Base-by-base conservation (phyloP, 202 grass and related monocot genomes). In the Elaeis oleifera region DNA sequence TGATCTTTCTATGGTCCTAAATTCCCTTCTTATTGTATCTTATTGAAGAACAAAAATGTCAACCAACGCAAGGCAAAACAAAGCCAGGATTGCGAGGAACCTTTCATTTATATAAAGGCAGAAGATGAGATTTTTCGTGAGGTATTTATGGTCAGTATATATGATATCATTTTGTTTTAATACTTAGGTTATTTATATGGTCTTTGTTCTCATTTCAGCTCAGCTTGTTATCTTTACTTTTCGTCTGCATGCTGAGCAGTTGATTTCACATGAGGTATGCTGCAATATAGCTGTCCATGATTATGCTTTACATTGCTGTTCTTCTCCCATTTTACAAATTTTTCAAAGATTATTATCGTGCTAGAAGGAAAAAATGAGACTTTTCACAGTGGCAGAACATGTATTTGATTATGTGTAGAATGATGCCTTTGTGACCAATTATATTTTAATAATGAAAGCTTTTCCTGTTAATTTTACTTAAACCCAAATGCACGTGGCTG, bases 61-160 rank as follows among this genome's bases (percentile, higher is more conserved):
- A 23, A 67, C 49, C 80, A 85, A 60, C 67, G 67, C 0, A 79
- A 80, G 62, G 44, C 31, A 60, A 97, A 79, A 60, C 73, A 21
- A 19, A 75, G 24, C 22, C 59, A 60, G 76, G 76, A 71, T 81
- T 71, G 52, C 0, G 76, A 77, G 15, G 84, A 84, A 24, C 76
- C 76, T 49, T 14, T 91, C 56, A 85, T 89, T 65, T 96, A 86
- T 75, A 63, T 84, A 0, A 97, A 89, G 22, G 59, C 72, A 11
- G 92, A 97, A 49, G 88, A 97, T 77, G 82, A 89, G 70, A 89
- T 97, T 70, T 83, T 97, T 53, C 61, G 44, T n/a, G 74, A 97
- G 91, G 91, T 96, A 83, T 60, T 5, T 6, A 36, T 56, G 4
- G 18, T 27, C 6, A 29, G 15, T 9, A 17, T 1, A n/a, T 8